A percentile compares a stretch with the other conserved stretches of the same genome.
Conservation (phyloP, 2,329 filamentous ascomycete species). For the Fusarium neocosmosporiellum region DNA sequence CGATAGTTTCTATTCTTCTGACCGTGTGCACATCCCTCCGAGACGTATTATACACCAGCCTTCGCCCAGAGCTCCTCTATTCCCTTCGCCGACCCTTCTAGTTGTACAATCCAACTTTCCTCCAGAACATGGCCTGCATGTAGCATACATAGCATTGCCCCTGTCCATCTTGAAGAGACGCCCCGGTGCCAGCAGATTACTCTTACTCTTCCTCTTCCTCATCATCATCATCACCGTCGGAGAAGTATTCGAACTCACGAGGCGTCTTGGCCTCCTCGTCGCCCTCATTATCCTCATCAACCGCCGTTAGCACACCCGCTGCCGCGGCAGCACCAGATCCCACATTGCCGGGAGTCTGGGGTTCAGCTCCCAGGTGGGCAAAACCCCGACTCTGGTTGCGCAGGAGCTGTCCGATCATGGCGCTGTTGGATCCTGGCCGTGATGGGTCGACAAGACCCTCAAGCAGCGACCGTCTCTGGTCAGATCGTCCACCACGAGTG, state of each 20-base stretch:
- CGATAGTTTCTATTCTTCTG: slow-evolving; percentile 30
- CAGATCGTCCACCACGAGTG: slow-evolving; percentile 48
- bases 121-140: background rate
- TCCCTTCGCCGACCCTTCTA: slow-evolving; percentile 32
- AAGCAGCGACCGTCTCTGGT: slow-evolving; percentile 48
- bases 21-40: slow-evolving; percentile 29
- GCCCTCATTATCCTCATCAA: slow-evolving; percentile 85
- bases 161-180: background rate
- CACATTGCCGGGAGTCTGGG: slow-evolving; percentile 52
- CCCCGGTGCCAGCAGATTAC: background rate
- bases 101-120: slow-evolving; percentile 39
- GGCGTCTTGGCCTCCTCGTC: slow-evolving; percentile 79
- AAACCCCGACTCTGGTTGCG: slow-evolving; percentile 53
- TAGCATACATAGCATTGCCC: background rate
- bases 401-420: slow-evolving; percentile 57
- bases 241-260: slow-evolving; percentile 81
- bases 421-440: slow-evolving; percentile 46
- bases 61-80: slow-evolving; percentile 23
- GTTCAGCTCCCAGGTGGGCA: slow-evolving; percentile 41
- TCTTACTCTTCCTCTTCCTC: slow-evolving; percentile 49
- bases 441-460: slow-evolving; percentile 50
- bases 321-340: slow-evolving; percentile 73
- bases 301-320: slow-evolving; percentile 83
- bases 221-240: slow-evolving; percentile 71
- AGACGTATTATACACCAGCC: slow-evolving; percentile 35